Percentiles rank a stretch among this genome's conserved stretches.
Evolutionary conservation across 768 basidiomycete genomes (phyloP).

Genomic region (Russula sp.): DNA sequence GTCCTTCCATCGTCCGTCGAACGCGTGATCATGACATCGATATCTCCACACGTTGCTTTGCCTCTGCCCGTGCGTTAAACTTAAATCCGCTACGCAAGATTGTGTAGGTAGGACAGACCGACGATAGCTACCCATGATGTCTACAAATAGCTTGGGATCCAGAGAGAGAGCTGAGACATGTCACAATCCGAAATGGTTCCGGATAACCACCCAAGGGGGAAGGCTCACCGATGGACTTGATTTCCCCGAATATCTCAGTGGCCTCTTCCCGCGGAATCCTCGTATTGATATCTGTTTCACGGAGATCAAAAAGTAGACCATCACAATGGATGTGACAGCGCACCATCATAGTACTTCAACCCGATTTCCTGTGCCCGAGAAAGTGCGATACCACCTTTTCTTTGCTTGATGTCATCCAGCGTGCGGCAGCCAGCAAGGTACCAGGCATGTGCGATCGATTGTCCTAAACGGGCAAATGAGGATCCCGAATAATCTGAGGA

Average conservation of each 20-base stretch:
- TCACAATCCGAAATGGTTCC: not conserved
- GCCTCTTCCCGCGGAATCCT: constrained; percentile 86
- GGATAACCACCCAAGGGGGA: not conserved
- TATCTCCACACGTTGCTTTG: constrained; percentile 78
- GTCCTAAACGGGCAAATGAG: constrained; percentile 37
- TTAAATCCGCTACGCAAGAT: not conserved
- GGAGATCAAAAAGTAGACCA: not conserved
- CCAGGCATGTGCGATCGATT: constrained; percentile 61
- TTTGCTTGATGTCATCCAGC: constrained; percentile 59
- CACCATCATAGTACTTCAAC: constrained; percentile 62
- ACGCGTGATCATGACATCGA: constrained; percentile 84
- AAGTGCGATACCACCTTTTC: constrained; percentile 56
- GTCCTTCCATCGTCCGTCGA: constrained; percentile 62
- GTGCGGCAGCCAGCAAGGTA: constrained; percentile 70
- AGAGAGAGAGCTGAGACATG: constrained; percentile 50
- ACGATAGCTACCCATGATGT: constrained; percentile 90
- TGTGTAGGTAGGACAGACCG: constrained; percentile 35
- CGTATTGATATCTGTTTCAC: constrained; percentile 55
- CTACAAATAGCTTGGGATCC: constrained; percentile 63
- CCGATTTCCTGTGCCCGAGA: constrained; percentile 58
- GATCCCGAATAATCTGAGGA: no score
- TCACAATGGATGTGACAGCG: constrained; percentile 11
- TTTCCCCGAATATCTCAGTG: constrained; percentile 58
- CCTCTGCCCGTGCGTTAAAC: constrained; percentile 43
- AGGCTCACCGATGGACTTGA: constrained; percentile 58